phyloP scores from a whole-genome alignment of 2,329 filamentous ascomycete genomes.

The Coniosporium tulheliwenetii region DNA sequence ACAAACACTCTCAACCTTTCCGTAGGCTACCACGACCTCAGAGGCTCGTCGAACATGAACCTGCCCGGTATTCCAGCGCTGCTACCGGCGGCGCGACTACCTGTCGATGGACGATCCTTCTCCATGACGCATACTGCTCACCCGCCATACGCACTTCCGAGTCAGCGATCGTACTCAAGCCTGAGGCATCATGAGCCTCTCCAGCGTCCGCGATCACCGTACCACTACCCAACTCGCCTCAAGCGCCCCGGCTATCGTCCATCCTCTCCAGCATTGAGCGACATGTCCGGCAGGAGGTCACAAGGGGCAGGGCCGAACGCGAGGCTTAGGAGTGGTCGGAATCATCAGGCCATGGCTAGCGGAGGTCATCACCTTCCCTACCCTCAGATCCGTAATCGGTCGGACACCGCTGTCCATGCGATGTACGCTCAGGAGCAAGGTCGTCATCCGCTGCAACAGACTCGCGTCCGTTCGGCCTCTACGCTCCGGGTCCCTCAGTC shows the following conservation, averaged over 20 bases:
- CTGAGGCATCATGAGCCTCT: conserved; percentile 23
- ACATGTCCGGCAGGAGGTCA: conserved; percentile 12
- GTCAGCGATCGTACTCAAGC: conserved; percentile 28
- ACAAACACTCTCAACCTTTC: conserved; percentile 26
- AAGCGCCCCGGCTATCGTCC: conserved; percentile 25
- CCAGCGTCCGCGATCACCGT: conserved; percentile 21
- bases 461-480: conserved; percentile 4
- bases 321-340: too few species aligned
- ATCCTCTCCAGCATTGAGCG: conserved; percentile 27
- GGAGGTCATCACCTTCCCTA: conserved; percentile 4
- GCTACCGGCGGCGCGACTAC: neutral
- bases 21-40: conserved; percentile 20
- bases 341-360: too few species aligned
- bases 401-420: conserved; percentile 5
- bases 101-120: conserved; percentile 24
- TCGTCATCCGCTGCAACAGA: neutral
- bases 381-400: conserved; percentile 7
- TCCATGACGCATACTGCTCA: conserved; percentile 23
- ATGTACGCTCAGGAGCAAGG: neutral
- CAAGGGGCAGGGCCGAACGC: conserved; percentile 3
- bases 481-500: conserved; percentile 5
- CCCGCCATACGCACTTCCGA: conserved; percentile 19
- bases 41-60: conserved; percentile 18
- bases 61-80: conserved; percentile 6
- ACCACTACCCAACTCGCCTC: conserved; percentile 25